phyloP scores from a whole-genome alignment of 2,329 filamentous ascomycete species.

The Fonsecaea pedrosoi region DNA sequence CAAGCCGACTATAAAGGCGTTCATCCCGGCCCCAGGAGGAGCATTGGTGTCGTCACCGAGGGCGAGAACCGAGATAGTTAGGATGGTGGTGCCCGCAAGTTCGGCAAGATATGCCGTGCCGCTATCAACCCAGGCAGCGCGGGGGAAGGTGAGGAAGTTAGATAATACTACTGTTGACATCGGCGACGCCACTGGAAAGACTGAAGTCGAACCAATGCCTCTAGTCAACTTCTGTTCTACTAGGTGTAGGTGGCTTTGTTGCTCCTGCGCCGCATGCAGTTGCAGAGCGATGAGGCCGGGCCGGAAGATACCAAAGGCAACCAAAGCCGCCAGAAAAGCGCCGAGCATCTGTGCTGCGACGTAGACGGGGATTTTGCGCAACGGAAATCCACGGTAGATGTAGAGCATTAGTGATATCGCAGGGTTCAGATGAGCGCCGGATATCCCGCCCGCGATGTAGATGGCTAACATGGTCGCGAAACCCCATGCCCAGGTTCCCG shows the following conservation, averaged over 20 bases:
- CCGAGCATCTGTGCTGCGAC: slow-evolving; percentile 60
- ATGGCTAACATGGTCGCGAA: slow-evolving; percentile 61
- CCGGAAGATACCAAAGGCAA: slow-evolving; percentile 53
- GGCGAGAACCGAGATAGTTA: slow-evolving; percentile 53
- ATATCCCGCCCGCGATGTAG: slow-evolving; percentile 57
- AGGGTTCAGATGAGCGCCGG: slow-evolving; percentile 56
- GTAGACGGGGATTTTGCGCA: slow-evolving; percentile 59
- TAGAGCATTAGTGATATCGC: slow-evolving; percentile 54
- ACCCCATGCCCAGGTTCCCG: slow-evolving; percentile 59
- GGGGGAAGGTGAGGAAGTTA: slow-evolving; percentile 56
- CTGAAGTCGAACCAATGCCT: not conserved
- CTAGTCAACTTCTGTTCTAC: not conserved
- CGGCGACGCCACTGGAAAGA: not conserved
- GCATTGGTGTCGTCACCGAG: slow-evolving; percentile 57
- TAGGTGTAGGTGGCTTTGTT: not conserved
- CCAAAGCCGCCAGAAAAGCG: slow-evolving; percentile 58
- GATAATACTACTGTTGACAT: slow-evolving; percentile 29
- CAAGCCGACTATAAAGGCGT: slow-evolving; percentile 57
- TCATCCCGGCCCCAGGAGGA: slow-evolving; percentile 59
- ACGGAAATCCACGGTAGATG: slow-evolving; percentile 61
- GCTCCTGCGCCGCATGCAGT: not conserved
- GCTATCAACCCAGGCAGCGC: slow-evolving; percentile 48
- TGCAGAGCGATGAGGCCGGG: slow-evolving; percentile 43
- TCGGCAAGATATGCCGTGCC: slow-evolving; percentile 57
- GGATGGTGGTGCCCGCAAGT: slow-evolving; percentile 53